Base-by-base conservation (phyloP, 148 eudicot genomes). In the Dianthus caryophyllus region DNA sequence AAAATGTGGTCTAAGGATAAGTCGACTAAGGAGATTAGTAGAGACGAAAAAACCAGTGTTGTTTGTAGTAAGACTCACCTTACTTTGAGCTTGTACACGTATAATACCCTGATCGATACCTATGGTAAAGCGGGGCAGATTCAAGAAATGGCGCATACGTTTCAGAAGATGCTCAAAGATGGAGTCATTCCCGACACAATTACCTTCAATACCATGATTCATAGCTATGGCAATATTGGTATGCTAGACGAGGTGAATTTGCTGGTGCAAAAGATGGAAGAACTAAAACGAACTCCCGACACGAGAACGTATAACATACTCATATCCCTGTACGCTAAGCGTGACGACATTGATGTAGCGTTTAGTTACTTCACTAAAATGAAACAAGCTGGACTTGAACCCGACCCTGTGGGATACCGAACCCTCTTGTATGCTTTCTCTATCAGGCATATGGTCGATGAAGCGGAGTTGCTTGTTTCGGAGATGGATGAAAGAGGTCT, bases 121-220 rank as follows among this genome's bases (percentile, higher is more conserved):
- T 87, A 85, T 79, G 98, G 98, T 30, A 93, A 89, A 77, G 85
- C 91, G 0, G 96, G 98, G 26, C 84, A 76, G 64, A 71, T 93
- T 47, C 66, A 79, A 71, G 85, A 87, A 69, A 96, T 89, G 67
- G 83, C 82, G 30, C 74, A 82, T 66, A 87, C 95, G 18, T 89
- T 89, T 71, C 76, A 71, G 46, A 65, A 31, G 79, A 93, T 93
- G 89, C 83, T 87, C 24, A 76, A 64, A 46, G 83, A 75, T 64
- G 96, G 95, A 52, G 72, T 84, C 72, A 51, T 76, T 60, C 98
- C 95, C 16, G 92, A 82, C 61, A 85, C 88, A 0, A 84, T 93
- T 69, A 93, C 98, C 62, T 83, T 89, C 69, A 93, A 89, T 80
- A 85, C 96, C 5, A 85, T 89, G 91, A 84, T 93, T 70, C 98